These are phyloP conservation scores for Wickerhamomyces sp. DNA, from an alignment of 1,139 yeast species.

Conservation along the genomic window DNA sequence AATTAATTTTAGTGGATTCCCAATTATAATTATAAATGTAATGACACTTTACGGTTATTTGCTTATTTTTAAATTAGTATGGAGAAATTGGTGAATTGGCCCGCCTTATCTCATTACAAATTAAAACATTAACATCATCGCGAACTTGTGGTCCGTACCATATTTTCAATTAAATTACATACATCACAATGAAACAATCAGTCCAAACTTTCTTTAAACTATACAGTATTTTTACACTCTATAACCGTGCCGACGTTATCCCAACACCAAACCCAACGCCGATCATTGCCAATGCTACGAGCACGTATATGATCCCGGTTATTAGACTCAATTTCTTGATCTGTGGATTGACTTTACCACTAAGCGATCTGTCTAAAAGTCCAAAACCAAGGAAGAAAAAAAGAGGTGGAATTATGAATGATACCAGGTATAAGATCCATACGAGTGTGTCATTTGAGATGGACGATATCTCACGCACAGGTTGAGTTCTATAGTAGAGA, in stretches of 20 bases:
- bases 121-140: too few relatives aligned
- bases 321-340: constrained; percentile 9
- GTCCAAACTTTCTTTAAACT: not conserved
- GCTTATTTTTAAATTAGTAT: too few relatives aligned
- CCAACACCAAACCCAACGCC: constrained; percentile 30
- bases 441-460: not conserved
- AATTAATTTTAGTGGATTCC: too few relatives aligned
- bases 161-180: too few relatives aligned
- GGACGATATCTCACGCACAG: not conserved
- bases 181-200: too few relatives aligned
- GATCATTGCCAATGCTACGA: constrained; percentile 9
- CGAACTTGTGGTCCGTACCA: too few relatives aligned
- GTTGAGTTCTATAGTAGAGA: constrained; percentile 10
- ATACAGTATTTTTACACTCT: not conserved
- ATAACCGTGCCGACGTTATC: constrained; percentile 12
- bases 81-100: too few relatives aligned
- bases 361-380: constrained; percentile 8
- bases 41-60: too few relatives aligned
- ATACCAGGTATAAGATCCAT: constrained; percentile 11
- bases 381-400: constrained; percentile 16
- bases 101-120: too few relatives aligned
- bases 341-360: constrained; percentile 3
- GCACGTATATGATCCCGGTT: constrained; percentile 5
- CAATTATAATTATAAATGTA: too few relatives aligned
- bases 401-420: constrained; percentile 15